A percentile compares a stretch with the other conserved stretches of the same genome.
Conservation (phyloP, 495 filamentous ascomycete species). For the Podospora comata region DNA sequence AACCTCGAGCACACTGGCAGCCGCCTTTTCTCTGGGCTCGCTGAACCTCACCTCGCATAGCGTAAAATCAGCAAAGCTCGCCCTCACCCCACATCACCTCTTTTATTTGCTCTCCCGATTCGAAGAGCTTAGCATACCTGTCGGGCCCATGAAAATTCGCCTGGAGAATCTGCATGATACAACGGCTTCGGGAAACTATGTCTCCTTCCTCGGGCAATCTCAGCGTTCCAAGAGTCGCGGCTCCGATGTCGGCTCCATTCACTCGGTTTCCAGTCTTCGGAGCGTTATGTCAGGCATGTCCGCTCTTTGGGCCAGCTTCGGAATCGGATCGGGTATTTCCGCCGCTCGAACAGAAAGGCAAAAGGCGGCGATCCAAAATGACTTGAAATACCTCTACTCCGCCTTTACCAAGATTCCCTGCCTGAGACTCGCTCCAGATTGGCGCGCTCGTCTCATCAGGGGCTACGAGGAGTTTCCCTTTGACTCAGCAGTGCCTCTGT, state of each 20-base stretch:
- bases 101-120: conserved; percentile 94
- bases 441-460: conserved; percentile 78
- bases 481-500: conserved; percentile 92
- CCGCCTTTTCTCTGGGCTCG: conserved; percentile 80
- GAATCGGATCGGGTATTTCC: conserved; percentile 69
- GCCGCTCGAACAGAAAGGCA: conserved; percentile 79
- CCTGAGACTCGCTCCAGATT: conserved; percentile 81
- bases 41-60: conserved; percentile 79
- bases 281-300: conserved; percentile 98
- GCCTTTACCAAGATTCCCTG: conserved; percentile 98
- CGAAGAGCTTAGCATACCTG: conserved; percentile 82
- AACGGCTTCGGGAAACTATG: conserved; percentile 82
- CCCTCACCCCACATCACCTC: conserved; percentile 93
- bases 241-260: conserved; percentile 84
- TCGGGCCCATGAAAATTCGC: conserved; percentile 94
- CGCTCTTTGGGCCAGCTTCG: conserved; percentile 83
- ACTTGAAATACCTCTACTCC: conserved; percentile 93
- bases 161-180: conserved; percentile 92
- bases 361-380: conserved; percentile 76
- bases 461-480: conserved; percentile 98
- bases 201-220: conserved; percentile 85
- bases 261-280: conserved; percentile 92
- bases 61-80: conserved; percentile 84
- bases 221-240: conserved; percentile 70
- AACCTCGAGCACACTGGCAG: conserved; percentile 70